phyloP scores from a whole-genome alignment of 257 asterid genomes.

The Primulina tabacum region DNA sequence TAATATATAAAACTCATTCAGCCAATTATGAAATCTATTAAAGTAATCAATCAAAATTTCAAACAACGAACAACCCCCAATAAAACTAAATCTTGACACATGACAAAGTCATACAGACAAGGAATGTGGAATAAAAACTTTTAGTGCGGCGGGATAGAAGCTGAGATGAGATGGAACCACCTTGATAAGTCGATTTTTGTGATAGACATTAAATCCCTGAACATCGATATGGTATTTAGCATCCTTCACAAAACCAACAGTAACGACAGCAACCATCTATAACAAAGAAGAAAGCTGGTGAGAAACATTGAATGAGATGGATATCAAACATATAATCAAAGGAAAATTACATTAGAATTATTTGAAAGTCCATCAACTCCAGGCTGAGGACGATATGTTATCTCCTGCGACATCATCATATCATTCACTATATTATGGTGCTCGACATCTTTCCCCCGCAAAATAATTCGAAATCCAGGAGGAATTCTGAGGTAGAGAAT shows the following conservation, averaged over 20 bases:
- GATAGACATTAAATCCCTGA: constrained; percentile 97
- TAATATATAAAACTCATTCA: neutral
- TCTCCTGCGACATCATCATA: constrained; percentile 96
- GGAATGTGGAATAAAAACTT: neutral
- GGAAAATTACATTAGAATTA: constrained; percentile 54
- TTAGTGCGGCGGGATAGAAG: neutral
- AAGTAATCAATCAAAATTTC: neutral
- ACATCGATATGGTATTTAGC: constrained; percentile 92
- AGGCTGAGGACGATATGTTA: constrained; percentile 85
- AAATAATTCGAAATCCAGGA: constrained; percentile 70
- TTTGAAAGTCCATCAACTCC: constrained; percentile 65
- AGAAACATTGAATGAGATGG: constrained; percentile 21
- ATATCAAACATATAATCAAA: constrained; percentile 4
- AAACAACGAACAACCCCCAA: neutral
- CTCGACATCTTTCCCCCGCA: constrained; percentile 89
- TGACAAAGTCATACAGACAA: neutral
- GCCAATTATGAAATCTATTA: neutral
- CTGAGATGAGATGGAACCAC: constrained; percentile 31
- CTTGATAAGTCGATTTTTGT: constrained; percentile 95
- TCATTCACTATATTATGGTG: constrained; percentile 96
- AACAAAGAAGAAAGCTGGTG: constrained; percentile 21
- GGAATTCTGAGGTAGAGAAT: constrained; percentile 92
- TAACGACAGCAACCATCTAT: constrained; percentile 84
- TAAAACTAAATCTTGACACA: neutral
- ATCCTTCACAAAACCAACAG: constrained; percentile 97